Evolutionary conservation across 805 yeast genomes (phyloP).

Genomic region (Candida krabiensis): DNA sequence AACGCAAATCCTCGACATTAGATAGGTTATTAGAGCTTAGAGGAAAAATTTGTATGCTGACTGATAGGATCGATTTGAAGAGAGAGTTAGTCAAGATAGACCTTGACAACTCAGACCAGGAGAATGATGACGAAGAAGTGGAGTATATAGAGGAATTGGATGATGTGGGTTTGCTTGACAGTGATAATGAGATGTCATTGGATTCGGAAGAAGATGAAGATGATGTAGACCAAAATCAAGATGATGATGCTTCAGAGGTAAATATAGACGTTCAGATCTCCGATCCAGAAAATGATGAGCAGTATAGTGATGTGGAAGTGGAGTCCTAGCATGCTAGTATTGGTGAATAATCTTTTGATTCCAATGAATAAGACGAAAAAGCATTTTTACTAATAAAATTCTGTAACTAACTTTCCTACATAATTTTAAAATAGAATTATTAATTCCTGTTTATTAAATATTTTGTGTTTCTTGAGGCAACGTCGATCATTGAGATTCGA

Average conservation of each 20-base stretch:
- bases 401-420: too few species aligned
- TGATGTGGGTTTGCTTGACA: conserved; percentile 39
- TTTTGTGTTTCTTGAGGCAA: too few species aligned
- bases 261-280: conserved; percentile 25
- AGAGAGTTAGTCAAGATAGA: conserved; percentile 36
- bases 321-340: conserved; percentile 17
- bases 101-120: conserved; percentile 30
- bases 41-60: conserved; percentile 48
- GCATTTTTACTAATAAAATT: too few species aligned
- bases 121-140: conserved; percentile 48
- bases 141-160: conserved; percentile 72
- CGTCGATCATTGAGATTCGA: too few species aligned
- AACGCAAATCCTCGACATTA: conserved; percentile 47
- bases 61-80: conserved; percentile 43
- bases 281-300: conserved; percentile 30
- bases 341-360: conserved; percentile 10
- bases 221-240: conserved; percentile 20
- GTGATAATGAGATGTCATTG: conserved; percentile 26
- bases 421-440: too few species aligned
- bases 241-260: conserved; percentile 23
- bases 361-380: conserved; percentile 20
- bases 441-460: too few species aligned
- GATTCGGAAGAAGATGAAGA: conserved; percentile 18
- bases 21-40: conserved; percentile 52
- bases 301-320: conserved; percentile 42